Conservation (phyloP, 495 filamentous ascomycete genomes). For the Xylaria acuta region DNA sequence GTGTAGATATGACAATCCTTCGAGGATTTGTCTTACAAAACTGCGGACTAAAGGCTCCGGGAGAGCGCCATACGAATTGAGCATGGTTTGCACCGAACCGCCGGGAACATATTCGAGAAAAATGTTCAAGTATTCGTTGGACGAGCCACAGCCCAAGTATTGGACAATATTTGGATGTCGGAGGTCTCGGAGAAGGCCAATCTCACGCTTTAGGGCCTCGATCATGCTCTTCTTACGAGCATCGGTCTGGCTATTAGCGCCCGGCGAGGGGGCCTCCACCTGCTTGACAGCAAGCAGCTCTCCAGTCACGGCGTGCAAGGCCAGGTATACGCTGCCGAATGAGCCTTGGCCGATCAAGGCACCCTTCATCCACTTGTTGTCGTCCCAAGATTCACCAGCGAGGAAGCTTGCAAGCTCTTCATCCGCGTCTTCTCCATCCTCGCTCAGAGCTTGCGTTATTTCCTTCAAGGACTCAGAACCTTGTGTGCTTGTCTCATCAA, state of each 20-base stretch:
- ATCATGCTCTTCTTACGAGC: constrained; percentile 97
- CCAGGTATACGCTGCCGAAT: constrained; percentile 95
- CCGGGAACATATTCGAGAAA: constrained; percentile 99
- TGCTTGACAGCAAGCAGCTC: constrained; percentile 99
- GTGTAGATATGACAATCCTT: constrained; percentile 94
- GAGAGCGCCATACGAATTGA: constrained; percentile 95
- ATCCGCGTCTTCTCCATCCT: constrained; percentile 89
- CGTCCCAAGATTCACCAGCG: constrained; percentile 90
- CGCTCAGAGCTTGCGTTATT: constrained; percentile 69
- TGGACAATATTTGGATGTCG: constrained; percentile 98
- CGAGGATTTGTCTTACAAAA: constrained; percentile 95
- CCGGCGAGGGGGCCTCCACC: constrained; percentile 87
- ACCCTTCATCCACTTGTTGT: constrained; percentile 99
- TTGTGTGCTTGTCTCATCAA: constrained; percentile 79
- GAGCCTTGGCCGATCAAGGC: constrained; percentile 95
- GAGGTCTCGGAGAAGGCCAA: constrained; percentile 89
- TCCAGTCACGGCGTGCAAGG: constrained; percentile 95
- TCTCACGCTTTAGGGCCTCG: constrained; percentile 94
- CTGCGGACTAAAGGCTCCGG: constrained; percentile 93
- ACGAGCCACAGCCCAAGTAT: constrained; percentile 91
- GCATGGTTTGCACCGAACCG: constrained; percentile 95
- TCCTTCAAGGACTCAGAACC: constrained; percentile 61
- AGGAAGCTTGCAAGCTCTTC: constrained; percentile 80
- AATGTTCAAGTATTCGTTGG: constrained; percentile 95
- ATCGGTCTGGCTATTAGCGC: constrained; percentile 79